These are phyloP conservation scores for Ophiorrhiza pumila DNA, from an alignment of 257 asterid species.

Conservation along the genomic window DNA sequence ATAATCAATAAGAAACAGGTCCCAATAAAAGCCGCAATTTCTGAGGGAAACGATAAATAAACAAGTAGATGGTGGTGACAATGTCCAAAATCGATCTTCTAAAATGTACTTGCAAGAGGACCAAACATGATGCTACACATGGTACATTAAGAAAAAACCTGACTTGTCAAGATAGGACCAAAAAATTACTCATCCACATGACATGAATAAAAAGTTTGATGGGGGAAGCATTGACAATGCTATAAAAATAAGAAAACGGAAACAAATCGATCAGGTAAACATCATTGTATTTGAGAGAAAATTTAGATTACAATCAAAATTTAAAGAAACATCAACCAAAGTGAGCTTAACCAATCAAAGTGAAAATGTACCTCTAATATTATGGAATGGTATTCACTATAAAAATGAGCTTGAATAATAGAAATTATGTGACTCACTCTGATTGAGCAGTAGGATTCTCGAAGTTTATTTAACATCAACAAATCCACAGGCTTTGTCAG, in stretches of 20 bases:
- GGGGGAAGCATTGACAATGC: neutral
- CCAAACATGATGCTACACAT: neutral
- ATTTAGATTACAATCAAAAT: neutral
- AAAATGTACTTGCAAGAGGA: neutral
- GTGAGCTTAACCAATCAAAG: neutral
- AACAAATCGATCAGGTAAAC: neutral
- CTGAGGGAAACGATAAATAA: neutral
- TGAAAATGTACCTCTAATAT: neutral
- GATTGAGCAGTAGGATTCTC: constrained; percentile 83
- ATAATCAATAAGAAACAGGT: neutral
- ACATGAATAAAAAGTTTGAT: neutral
- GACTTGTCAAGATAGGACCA: neutral
- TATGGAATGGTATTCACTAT: neutral
- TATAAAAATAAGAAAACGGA: neutral
- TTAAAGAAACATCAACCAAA: neutral
- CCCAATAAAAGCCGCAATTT: neutral
- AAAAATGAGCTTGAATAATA: neutral
- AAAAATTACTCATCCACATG: neutral
- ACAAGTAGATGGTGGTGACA: neutral
- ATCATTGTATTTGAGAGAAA: neutral
- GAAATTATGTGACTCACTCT: constrained; percentile 49
- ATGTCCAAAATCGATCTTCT: neutral
- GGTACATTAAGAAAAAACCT: neutral
- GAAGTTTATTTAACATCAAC: constrained; percentile 81
- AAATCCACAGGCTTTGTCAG: constrained; percentile 80